Percentiles rank a stretch among this genome's conserved stretches.
Evolutionary conservation across 2,329 filamentous ascomycete genomes (phyloP).

Genomic region (Apiospora hydei): DNA sequence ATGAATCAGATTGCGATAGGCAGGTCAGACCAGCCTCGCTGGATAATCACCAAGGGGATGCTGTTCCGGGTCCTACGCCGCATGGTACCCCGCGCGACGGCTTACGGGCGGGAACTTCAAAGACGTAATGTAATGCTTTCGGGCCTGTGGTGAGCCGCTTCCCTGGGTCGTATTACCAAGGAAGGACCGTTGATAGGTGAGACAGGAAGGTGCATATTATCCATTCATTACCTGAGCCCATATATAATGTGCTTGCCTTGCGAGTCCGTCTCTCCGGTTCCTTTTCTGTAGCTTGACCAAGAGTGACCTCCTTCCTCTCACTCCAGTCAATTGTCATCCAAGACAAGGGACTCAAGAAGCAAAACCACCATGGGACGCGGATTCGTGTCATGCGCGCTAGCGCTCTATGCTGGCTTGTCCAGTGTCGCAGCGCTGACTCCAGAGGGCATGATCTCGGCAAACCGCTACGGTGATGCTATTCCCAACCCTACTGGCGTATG

Average conservation of each 20-base stretch:
- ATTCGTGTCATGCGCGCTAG: background rate
- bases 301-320: background rate
- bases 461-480: slow-evolving; percentile 41
- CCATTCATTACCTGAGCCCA: background rate
- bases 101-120: slow-evolving; percentile 4
- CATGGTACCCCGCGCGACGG: background rate
- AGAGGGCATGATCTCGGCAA: slow-evolving; percentile 42
- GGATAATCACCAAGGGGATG: slow-evolving; percentile 5
- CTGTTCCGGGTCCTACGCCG: background rate
- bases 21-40: slow-evolving; percentile 10
- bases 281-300: background rate
- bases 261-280: background rate
- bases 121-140: background rate
- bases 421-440: slow-evolving; percentile 40
- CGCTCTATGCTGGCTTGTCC: slow-evolving; percentile 18
- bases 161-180: background rate
- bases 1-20: slow-evolving; percentile 8
- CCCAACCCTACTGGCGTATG: slow-evolving; percentile 44
- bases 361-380: slow-evolving; percentile 1
- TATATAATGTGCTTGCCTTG: background rate
- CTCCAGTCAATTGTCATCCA: background rate
- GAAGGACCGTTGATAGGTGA: background rate
- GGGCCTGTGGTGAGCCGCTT: background rate
- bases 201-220: background rate
- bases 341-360: background rate